Evolutionary conservation across 306 rosid genomes (phyloP), one percentile per base, ranked within the genome.

Genomic region (Chamaecrista fasciculata): DNA sequence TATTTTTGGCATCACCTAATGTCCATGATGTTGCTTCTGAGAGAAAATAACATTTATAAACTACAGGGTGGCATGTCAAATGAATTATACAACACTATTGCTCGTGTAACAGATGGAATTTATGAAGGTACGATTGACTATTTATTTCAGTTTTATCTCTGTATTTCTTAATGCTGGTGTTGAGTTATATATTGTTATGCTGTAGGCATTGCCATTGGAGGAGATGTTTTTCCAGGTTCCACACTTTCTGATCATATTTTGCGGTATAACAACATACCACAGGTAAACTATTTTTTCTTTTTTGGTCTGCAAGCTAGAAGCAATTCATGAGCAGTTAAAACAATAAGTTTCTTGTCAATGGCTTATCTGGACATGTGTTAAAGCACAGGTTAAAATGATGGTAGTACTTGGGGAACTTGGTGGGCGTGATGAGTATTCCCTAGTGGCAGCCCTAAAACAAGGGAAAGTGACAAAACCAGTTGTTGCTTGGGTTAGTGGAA

Each of bases 401-500:
- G 97, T 91, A 65, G 96, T 95, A 43, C 99, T 95, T 39, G 99
- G 99, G 63, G 99, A 95, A 79, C 97, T 91, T 70, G 99, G 99
- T 72, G 99, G 99, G 31, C 84, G 81, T 18, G 99, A 95, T 79
- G 99, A 95, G 81, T 95, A 95, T 77, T 91, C 99, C 46, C 78
- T 95, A 62, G 96, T 95, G 71, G 99, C 91, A 84, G 96, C 97
- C 79, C 70, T 95, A 70, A 89, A 95, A 77, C 97, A 89, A 69
- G 96, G 99, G 66, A 95, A 91, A 74, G 93, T 95, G 74, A 78
- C 82, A 63, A 91, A 95, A 79, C 99, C 96, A 25, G 87, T 95
- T 73, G 99, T 87, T 83, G 99, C 99, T 56, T 91, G 99, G 99
- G 99, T 95, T 79, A 95, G 99, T 78, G 97, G 99, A 76, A 95